phyloP scores from a whole-genome alignment of 768 basidiomycete species.

The Lactifluus pinguis region DNA sequence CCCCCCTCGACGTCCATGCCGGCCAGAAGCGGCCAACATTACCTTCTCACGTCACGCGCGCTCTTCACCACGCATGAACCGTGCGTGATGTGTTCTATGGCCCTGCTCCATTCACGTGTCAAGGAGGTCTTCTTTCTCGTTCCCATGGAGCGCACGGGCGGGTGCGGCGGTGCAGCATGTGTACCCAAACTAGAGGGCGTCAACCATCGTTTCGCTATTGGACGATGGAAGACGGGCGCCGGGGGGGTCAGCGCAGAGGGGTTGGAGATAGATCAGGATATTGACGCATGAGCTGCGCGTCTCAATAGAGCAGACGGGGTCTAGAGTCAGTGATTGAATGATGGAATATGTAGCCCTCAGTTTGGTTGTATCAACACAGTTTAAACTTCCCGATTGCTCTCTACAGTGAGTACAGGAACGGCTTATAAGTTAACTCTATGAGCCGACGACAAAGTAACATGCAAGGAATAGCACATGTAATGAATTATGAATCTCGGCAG shows the following conservation, averaged over 20 bases:
- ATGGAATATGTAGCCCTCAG: constrained; percentile 7
- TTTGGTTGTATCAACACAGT: constrained; percentile 9
- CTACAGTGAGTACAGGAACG: background rate
- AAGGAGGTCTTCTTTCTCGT: constrained; percentile 71
- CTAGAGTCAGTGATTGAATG: background rate
- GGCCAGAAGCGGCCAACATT: constrained; percentile 58
- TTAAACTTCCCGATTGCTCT: background rate
- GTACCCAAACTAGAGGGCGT: constrained; percentile 76
- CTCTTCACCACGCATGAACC: constrained; percentile 95
- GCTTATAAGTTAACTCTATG: constrained; percentile 9
- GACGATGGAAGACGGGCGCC: constrained; percentile 44
- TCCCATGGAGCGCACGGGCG: constrained; percentile 73
- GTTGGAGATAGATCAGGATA: constrained; percentile 21
- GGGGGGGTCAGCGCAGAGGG: constrained; percentile 11
- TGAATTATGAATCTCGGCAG: background rate
- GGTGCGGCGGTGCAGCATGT: constrained; percentile 70
- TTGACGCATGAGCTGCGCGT: constrained; percentile 24
- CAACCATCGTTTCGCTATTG: constrained; percentile 81
- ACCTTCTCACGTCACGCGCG: constrained; percentile 76
- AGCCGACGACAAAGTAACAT: background rate
- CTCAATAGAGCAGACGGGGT: constrained; percentile 4
- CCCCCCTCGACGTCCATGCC: constrained; percentile 14
- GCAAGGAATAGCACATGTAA: background rate
- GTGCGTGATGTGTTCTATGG: constrained; percentile 98
- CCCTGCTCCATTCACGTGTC: constrained; percentile 88